Base-by-base conservation (phyloP, 192 early-diverging fungal genomes). In the Coemansia sp. region DNA sequence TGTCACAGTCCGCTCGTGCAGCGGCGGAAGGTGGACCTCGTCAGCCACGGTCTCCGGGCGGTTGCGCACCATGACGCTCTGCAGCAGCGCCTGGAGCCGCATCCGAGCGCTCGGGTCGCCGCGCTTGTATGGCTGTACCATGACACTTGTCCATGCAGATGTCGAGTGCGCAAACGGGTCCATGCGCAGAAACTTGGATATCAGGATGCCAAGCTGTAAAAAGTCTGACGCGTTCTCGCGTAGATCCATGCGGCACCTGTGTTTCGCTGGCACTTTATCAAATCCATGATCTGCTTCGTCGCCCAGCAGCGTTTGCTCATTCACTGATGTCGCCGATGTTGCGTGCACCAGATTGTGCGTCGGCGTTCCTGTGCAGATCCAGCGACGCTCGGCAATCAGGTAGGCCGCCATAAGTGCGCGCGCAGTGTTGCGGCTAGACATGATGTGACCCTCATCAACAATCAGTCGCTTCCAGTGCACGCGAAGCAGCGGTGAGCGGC, bases 401-500 rank as follows among this genome's bases (percentile, higher is more conserved):
- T 85, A 76, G 6, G 85, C 68, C 3, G 88, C 87, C 21, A 90
- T 62, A 7, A 82, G 64, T 6, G 80, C 74, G 31, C 79, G 60
- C 9, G 69, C 61, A 68, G 85, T 62, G 62, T 75, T 60, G 72
- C 71, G 80, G 14, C 77, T 57, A 4, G 85, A 83, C 85, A 94
- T 83, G 35, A 82, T 78, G 52, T 93, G 91, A 6, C 93, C 93
- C 59, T 94, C 93, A 59, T 94, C 93, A 10, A 93, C 87, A 58
- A 94, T 88, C 21, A 94, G 60, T 19, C 93, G 77, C 57, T 90
- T 86, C 90, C 91, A 94, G 17, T 86, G 86, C 2, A 94, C 77
- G 19, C 85, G 80, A 41, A 88, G 81, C 4, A 94, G 70, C 21
- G 92, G 90, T 2, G 90, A 91, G 14, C 83, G 67, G 43, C 74